These are phyloP conservation scores for Polygonum maritimum DNA, from an alignment of 148 eudicot species.

Conservation along the genomic window DNA sequence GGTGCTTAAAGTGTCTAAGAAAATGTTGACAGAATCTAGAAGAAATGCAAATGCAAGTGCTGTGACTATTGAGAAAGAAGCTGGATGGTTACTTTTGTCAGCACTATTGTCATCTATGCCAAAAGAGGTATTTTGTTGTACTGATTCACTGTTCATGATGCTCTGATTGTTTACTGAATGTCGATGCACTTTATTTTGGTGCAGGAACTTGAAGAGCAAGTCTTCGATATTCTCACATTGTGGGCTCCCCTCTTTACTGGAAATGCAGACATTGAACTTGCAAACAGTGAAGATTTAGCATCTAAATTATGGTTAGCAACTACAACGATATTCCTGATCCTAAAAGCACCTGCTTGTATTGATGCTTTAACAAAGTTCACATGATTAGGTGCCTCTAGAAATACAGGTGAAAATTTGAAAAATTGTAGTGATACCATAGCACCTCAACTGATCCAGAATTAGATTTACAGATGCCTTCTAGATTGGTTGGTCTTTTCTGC, in stretches of 20 bases:
- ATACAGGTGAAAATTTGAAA: not conserved
- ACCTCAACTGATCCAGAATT: not conserved
- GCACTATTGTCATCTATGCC: constrained; percentile 86
- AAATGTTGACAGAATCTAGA: constrained; percentile 65
- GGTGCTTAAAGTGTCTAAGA: constrained; percentile 85
- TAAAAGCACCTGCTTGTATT: not conserved
- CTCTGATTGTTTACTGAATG: not conserved
- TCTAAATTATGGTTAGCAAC: constrained; percentile 54
- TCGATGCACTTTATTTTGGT: constrained; percentile 16
- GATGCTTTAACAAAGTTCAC: not conserved
- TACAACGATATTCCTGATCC: not conserved
- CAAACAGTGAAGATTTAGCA: constrained; percentile 44
- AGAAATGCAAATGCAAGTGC: constrained; percentile 66
- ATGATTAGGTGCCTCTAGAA: not conserved
- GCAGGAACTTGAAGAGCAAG: constrained; percentile 95
- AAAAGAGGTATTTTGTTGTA: constrained; percentile 48
- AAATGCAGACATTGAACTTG: constrained; percentile 42
- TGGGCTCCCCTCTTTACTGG: constrained; percentile 84
- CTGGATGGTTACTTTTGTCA: constrained; percentile 88
- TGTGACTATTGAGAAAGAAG: constrained; percentile 70
- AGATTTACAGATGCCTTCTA: not conserved
- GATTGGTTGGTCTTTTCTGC: not conserved
- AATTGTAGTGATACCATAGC: not conserved
- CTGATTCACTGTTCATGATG: not conserved
- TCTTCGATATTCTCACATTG: constrained; percentile 85